Evolutionary conservation across 2,329 filamentous ascomycete species (phyloP).

Genomic region (Monascus ruber): DNA sequence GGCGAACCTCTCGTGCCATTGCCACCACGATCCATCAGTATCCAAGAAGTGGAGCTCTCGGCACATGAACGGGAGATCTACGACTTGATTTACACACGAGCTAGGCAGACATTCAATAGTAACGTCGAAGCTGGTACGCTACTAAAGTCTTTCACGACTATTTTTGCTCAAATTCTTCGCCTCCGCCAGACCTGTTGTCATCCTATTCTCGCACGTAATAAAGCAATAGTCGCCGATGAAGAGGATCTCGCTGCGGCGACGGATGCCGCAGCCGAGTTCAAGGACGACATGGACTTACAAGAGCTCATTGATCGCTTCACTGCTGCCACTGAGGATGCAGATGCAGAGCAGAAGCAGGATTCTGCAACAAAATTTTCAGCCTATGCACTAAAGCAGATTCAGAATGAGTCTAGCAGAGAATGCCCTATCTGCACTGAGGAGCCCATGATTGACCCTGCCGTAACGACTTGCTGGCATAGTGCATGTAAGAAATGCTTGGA

Average conservation of each 20-base stretch:
- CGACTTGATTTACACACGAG: conserved; percentile 73
- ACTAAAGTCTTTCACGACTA: conserved; percentile 90
- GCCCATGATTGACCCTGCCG: conserved; percentile 86
- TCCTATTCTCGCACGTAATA: conserved; percentile 77
- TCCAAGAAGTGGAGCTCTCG: conserved; percentile 79
- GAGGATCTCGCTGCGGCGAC: conserved; percentile 67
- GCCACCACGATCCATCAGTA: conserved; percentile 68
- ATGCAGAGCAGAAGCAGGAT: conserved; percentile 34
- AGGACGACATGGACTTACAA: conserved; percentile 92
- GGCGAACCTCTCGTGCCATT: conserved; percentile 72
- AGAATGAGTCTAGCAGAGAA: conserved; percentile 76
- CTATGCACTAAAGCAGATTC: conserved; percentile 80
- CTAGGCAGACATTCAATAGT: conserved; percentile 70
- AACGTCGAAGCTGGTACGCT: conserved; percentile 88
- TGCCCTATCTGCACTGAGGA: conserved; percentile 94
- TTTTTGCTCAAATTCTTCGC: conserved; percentile 90
- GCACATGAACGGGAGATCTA: conserved; percentile 82
- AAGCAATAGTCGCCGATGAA: conserved; percentile 74
- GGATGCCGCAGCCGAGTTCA: conserved; percentile 68
- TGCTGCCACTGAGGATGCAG: conserved; percentile 50
- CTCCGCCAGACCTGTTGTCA: conserved; percentile 92
- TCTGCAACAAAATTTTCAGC: conserved; percentile 67
- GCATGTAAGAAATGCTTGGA: conserved; percentile 91
- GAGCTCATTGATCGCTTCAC: conserved; percentile 78
- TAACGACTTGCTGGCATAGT: conserved; percentile 95